Base-by-base conservation (phyloP, 2,329 filamentous ascomycete species). In the Paraphaeosphaeria minitans region DNA sequence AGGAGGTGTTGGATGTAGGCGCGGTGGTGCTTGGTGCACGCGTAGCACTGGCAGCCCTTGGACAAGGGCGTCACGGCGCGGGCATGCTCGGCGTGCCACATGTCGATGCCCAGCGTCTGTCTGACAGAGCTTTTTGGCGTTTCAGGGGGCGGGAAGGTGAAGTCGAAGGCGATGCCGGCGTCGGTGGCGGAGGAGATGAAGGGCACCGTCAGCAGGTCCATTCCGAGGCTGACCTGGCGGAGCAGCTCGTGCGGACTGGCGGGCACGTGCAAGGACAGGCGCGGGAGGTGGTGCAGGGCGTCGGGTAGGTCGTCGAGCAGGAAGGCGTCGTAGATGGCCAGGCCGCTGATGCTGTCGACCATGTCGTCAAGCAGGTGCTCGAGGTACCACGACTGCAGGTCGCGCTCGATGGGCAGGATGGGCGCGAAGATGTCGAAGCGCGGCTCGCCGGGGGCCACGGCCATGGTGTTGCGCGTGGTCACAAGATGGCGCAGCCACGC, bases 1-100 rank as follows among this genome's bases (percentile, higher is more conserved):
- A 99, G 85, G 0, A 98, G 83, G 75, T 99, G 95, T 64, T 93
- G 89, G 37, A 99, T 72, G 76, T 91, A 99, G 0, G 95, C 94
- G 51, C 89, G 83, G 77, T 97, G 92, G 75, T 98, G 94, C 19
- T 85, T 85, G 1, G 82, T 86, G 81, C 95, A 99, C 22, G 92
- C 82, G 75, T 96, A 94, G 82, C 95, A 99, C 52, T 78, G 67
- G 75, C 95, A 99, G 16, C 77, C 83, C 1, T 77, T 72, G 3
- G 69, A 67, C 2, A 97, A 79, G 0, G 94, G 88, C 0, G 77
- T 75, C 0, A 91, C 73, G 41, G 90, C 86, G 4, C 82, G 81
- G 3, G 86, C 83, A 76, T 95, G 84, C 4, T 60, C 55, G 13
- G 67, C 55, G 2, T 83, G 81, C 89, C 92, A 96, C 81, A 98